Evolutionary conservation across 1,284 basidiomycete genomes (phyloP), one percentile per base, ranked within the genome.

Genomic region (Ustilago esculenta): DNA sequence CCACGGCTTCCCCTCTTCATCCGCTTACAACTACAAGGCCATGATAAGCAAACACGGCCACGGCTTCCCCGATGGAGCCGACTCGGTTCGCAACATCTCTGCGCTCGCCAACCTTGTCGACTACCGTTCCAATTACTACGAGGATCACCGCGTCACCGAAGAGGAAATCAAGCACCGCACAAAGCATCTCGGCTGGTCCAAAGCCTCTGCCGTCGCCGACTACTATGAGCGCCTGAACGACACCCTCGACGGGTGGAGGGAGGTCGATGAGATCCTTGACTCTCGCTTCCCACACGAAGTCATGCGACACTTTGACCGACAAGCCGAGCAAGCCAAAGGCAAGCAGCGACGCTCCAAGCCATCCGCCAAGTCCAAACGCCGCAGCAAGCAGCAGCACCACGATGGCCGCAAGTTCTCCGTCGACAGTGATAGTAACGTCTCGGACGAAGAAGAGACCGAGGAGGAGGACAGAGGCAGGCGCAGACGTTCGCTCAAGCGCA

Each of bases 241-340:
- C 30, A 73, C 77, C 6, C 67, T 81, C 3, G 79, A 81, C 25
- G 76, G 75, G 1, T 80, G 76, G 77, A 63, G 78, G 23, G 76
- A 80, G 48, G 75, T 75, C 27, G 79, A 81, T 45, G 77, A 78
- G 49, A 77, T 81, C 47, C 68, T 81, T 37, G 79, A 81, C 49
- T 77, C 73, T 21, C 73, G 70, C 44, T 81, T 81, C 46, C 77
- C 77, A 3, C 70, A 65, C 27, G 76, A 81, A 42, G 78, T 81
- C 25, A 73, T 81, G 71, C 71, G 73, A 15, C 65, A 78, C 37
- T 80, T 80, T 48, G 61, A 15, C 35, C 51, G 51, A 17, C 59
- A 69, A 7, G 45, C 54, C 24, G 50, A 54, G 24, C 11, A 32
- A 11, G 30, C 42, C 5, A 36, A 37, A 12, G 56, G 66, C 11